Conservation (phyloP, 2,329 filamentous ascomycete species). For the Sclerotiophoma versabilis region DNA sequence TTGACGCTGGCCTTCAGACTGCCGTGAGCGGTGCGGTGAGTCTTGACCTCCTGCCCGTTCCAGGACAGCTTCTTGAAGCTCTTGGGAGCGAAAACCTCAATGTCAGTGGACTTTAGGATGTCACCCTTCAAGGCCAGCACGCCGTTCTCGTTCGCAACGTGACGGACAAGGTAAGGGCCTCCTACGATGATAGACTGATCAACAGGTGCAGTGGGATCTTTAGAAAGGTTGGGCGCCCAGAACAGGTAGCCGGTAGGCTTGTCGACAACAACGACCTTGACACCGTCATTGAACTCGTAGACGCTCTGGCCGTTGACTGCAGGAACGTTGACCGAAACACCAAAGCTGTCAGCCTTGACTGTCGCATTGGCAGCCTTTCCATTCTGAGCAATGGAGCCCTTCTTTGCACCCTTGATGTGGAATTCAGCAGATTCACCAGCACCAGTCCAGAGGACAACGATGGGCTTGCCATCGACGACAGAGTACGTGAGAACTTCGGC, state of each 20-base stretch:
- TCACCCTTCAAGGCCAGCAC: constrained; percentile 48
- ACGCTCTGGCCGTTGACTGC: constrained; percentile 44
- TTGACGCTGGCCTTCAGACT: constrained; percentile 44
- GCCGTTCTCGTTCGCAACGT: constrained; percentile 30
- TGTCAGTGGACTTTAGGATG: constrained; percentile 38
- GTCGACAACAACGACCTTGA: constrained; percentile 49
- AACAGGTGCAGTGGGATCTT: constrained; percentile 49
- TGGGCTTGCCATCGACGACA: constrained; percentile 44
- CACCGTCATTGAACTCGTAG: constrained; percentile 46
- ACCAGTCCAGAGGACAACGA: constrained; percentile 51
- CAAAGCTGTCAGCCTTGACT: constrained; percentile 51
- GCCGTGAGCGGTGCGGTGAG: constrained; percentile 45
- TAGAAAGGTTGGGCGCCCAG: constrained; percentile 50
- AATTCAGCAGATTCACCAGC: constrained; percentile 52
- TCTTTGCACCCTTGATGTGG: constrained; percentile 45
- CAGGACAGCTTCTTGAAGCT: constrained; percentile 42
- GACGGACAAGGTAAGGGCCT: constrained; percentile 52
- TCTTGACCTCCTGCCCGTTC: constrained; percentile 46
- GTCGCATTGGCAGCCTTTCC: constrained; percentile 53
- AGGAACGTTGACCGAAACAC: constrained; percentile 43
- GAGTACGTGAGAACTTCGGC: constrained; percentile 60
- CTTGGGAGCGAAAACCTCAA: constrained; percentile 49
- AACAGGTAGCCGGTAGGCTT: constrained; percentile 48
- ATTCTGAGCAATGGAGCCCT: constrained; percentile 50
- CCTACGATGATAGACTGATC: constrained; percentile 51